These are phyloP conservation scores for Batrachochytrium dendrobatidis DNA, from an alignment of 371 early-diverging fungal species.

Conservation along the genomic window DNA sequence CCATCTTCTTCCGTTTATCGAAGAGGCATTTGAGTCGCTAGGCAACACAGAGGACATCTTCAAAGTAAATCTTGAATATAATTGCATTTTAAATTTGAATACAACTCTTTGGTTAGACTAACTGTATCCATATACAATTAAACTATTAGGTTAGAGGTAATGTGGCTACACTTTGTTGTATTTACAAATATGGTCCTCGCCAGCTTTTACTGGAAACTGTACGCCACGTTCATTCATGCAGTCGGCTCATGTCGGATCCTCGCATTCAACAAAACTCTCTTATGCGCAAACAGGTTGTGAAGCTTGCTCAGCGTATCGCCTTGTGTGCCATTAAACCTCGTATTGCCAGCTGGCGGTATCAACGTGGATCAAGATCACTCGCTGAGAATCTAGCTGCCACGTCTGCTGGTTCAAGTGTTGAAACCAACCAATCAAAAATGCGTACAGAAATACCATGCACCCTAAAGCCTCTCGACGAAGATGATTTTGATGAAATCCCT, in stretches of 20 bases:
- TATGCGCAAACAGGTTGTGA: conserved; percentile 71
- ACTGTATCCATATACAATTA: conserved; percentile 11
- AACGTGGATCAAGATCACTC: conserved; percentile 36
- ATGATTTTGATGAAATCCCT: conserved; percentile 55
- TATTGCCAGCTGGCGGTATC: conserved; percentile 70
- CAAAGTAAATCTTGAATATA: too few species aligned
- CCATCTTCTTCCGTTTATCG: conserved; percentile 43
- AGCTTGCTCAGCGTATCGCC: conserved; percentile 76
- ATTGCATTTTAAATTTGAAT: too few species aligned
- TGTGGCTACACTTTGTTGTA: conserved; percentile 56
- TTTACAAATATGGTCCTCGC: conserved; percentile 64
- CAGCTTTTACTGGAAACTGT: conserved; percentile 52
- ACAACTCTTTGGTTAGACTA: too few species aligned
- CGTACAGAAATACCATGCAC: background rate
- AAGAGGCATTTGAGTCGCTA: conserved; percentile 50
- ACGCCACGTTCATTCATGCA: conserved; percentile 39
- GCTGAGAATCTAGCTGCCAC: background rate
- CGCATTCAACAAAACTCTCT: conserved; percentile 55
- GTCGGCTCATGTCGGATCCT: conserved; percentile 13
- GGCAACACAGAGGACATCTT: conserved; percentile 37
- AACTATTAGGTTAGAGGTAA: conserved; percentile 45
- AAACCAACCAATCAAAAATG: background rate
- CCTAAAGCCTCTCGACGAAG: conserved; percentile 17
- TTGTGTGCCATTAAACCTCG: conserved; percentile 63
- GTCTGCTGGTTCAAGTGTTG: background rate